phyloP scores from a whole-genome alignment of 2,329 filamentous ascomycete species.

The Colletotrichum abscissum region DNA sequence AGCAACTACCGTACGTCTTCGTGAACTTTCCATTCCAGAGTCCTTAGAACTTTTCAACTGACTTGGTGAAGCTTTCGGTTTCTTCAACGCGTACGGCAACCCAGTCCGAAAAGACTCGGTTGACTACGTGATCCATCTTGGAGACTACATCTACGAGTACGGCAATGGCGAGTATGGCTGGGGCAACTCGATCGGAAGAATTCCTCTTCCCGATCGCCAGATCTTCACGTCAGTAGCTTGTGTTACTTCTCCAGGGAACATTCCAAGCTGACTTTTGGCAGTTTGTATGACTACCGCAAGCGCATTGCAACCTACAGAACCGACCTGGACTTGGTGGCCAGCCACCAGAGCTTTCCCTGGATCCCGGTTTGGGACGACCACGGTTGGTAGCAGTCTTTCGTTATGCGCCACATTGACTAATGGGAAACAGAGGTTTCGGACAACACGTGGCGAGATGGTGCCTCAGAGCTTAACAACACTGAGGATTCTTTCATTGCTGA shows the following conservation, averaged over 20 bases:
- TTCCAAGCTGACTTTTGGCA: constrained; percentile 39
- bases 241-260: constrained; percentile 40
- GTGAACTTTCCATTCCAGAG: background rate
- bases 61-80: constrained; percentile 49
- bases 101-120: constrained; percentile 68
- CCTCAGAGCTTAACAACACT: constrained; percentile 71
- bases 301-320: constrained; percentile 53
- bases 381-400: constrained; percentile 55
- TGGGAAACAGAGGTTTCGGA: constrained; percentile 60
- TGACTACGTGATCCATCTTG: constrained; percentile 70
- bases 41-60: background rate
- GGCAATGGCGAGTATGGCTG: constrained; percentile 58
- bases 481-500: constrained; percentile 72
- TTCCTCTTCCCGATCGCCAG: constrained; percentile 62
- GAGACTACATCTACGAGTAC: constrained; percentile 74
- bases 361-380: constrained; percentile 60
- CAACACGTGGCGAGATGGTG: constrained; percentile 74
- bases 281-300: constrained; percentile 56
- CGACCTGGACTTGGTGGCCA: constrained; percentile 54
- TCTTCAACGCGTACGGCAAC: constrained; percentile 71
- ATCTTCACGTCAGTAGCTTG: constrained; percentile 53
- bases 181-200: constrained; percentile 61
- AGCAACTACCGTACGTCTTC: constrained; percentile 68
- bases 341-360: constrained; percentile 55
- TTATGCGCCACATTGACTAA: constrained; percentile 37